These are phyloP conservation scores for Udeniomyces megalosporus DNA, from an alignment of 768 basidiomycete genomes.

Conservation along the genomic window DNA sequence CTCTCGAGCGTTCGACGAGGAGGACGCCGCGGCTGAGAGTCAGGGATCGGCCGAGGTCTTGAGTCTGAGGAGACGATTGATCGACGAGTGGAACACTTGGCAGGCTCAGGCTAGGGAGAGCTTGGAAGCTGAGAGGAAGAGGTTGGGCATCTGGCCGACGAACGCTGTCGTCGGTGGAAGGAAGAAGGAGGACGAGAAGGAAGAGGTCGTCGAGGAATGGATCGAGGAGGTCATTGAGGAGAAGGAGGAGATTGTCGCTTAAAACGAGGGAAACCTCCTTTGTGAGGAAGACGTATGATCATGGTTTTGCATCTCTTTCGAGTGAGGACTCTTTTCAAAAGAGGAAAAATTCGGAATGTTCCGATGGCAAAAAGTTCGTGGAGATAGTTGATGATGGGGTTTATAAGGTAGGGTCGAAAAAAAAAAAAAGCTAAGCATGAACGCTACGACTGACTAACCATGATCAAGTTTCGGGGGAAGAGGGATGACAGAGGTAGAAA, in stretches of 20 bases:
- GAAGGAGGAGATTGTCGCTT: slow-evolving; percentile 50
- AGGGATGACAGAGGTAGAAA: not conserved
- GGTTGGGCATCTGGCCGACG: slow-evolving; percentile 26
- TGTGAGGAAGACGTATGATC: not conserved
- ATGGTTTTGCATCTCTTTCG: no score
- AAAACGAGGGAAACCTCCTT: not conserved
- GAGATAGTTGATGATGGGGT: no score
- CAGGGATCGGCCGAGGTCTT: slow-evolving; percentile 86
- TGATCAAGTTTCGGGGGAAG: not conserved
- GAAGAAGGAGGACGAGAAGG: slow-evolving; percentile 30
- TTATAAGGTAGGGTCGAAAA: no score
- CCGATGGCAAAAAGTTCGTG: no score
- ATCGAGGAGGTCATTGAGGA: slow-evolving; percentile 86
- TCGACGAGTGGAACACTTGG: slow-evolving; percentile 99
- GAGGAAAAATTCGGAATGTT: no score
- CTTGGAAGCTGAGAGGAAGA: slow-evolving; percentile 40
- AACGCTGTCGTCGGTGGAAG: slow-evolving; percentile 23
- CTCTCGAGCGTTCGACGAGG: slow-evolving; percentile 83
- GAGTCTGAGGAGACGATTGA: slow-evolving; percentile 71
- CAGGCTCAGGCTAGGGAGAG: slow-evolving; percentile 53
- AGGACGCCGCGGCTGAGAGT: slow-evolving; percentile 88
- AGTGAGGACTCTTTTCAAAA: no score
- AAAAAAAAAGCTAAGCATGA: no score
- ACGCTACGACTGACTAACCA: not conserved
- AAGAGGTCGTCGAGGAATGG: slow-evolving; percentile 77